A percentile compares a stretch with the other conserved stretches of the same genome.
Evolutionary conservation across 148 eudicot species (phyloP).

Genomic region (Rheum nobile): DNA sequence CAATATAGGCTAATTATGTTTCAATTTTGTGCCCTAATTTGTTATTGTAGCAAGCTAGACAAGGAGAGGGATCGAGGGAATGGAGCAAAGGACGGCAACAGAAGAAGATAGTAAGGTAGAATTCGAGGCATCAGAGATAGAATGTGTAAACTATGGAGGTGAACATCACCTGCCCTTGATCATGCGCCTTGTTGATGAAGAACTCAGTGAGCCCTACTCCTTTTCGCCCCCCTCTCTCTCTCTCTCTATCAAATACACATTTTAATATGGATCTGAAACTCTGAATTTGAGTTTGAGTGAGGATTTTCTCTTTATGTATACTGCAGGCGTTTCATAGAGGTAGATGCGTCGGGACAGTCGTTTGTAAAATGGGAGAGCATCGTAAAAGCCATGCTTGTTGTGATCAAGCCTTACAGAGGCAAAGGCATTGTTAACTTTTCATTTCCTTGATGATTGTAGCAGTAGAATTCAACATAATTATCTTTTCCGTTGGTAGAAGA

Average conservation of each 20-base stretch:
- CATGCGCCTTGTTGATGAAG: slow-evolving; percentile 81
- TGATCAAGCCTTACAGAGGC: slow-evolving; percentile 77
- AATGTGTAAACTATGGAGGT: slow-evolving; percentile 76
- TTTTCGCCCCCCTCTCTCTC: slow-evolving; percentile 43
- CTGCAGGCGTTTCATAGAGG: slow-evolving; percentile 75
- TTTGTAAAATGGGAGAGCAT: slow-evolving; percentile 95
- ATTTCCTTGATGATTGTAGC: no score
- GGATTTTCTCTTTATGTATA: not conserved
- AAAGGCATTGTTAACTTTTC: slow-evolving; percentile 53
- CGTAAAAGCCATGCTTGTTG: slow-evolving; percentile 89
- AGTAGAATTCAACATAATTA: no score
- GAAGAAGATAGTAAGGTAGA: slow-evolving; percentile 12
- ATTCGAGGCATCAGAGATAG: slow-evolving; percentile 42
- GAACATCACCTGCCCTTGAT: slow-evolving; percentile 85
- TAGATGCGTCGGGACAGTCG: slow-evolving; percentile 82
- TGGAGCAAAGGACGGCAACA: not conserved
- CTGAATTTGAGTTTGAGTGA: not conserved
- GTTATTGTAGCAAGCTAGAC: not conserved
- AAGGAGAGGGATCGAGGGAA: slow-evolving; percentile 3
- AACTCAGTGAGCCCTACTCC: slow-evolving; percentile 94
- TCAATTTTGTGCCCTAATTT: not conserved
- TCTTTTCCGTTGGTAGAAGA: not conserved
- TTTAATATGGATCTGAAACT: not conserved
- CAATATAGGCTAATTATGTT: not conserved
- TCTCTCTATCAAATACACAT: not conserved